Conservation (phyloP, 768 basidiomycete genomes). For the Exsudoporus frostii region DNA sequence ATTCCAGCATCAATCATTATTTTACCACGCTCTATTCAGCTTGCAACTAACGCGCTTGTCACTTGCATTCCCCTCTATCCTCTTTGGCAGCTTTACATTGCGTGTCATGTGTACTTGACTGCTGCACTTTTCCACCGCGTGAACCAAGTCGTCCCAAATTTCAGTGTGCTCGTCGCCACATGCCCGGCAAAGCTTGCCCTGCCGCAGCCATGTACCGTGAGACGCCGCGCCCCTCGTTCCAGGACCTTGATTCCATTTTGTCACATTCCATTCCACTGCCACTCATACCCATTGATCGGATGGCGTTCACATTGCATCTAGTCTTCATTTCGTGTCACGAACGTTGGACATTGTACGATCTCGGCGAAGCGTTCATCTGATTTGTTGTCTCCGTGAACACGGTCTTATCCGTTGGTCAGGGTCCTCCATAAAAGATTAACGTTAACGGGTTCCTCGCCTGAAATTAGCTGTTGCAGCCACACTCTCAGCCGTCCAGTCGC, state of each 20-base stretch:
- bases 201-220: too few species aligned
- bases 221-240: background rate
- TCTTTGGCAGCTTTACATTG: background rate
- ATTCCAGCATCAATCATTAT: background rate
- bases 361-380: background rate
- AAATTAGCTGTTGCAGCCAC: slow-evolving; percentile 16
- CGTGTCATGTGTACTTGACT: too few species aligned
- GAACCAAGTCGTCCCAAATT: background rate
- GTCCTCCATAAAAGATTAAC: background rate
- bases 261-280: slow-evolving; percentile 3
- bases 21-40: background rate
- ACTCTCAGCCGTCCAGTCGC: too few species aligned
- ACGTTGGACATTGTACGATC: background rate
- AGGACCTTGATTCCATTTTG: background rate
- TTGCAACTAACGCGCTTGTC: background rate
- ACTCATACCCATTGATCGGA: background rate
- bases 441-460: slow-evolving; percentile 11
- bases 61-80: slow-evolving; percentile 3
- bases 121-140: too few species aligned
- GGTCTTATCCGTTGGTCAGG: slow-evolving; percentile 5
- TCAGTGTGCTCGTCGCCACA: slow-evolving; percentile 12
- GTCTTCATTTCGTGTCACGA: slow-evolving; percentile 2
- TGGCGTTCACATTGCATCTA: background rate
- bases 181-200: slow-evolving; percentile 2
- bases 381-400: background rate